Conservation (phyloP, 2,329 filamentous ascomycete genomes). For the Aspergillus transmontanensis region DNA sequence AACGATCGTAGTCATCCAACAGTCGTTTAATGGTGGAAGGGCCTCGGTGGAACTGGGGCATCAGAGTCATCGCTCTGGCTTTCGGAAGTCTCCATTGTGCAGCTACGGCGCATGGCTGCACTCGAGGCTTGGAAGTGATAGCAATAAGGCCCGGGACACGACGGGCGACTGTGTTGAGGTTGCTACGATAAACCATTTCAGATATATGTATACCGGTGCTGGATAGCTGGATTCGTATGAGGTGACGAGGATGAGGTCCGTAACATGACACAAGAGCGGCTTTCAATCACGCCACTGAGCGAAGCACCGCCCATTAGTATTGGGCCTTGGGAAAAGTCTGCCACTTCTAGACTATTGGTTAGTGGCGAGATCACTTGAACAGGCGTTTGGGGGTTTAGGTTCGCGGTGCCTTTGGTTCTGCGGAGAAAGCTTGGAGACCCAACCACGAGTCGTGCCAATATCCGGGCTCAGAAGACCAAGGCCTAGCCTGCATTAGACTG, state of each 20-base stretch:
- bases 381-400: background rate
- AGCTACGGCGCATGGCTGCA: background rate
- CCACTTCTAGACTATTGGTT: background rate
- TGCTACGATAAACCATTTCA: background rate
- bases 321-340: background rate
- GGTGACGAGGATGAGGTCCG: background rate
- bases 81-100: background rate
- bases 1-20: background rate
- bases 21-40: background rate
- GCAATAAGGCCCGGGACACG: background rate
- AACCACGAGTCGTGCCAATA: background rate
- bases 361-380: conserved; percentile 1
- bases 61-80: background rate
- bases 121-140: background rate
- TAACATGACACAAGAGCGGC: background rate
- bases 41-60: conserved; percentile 1
- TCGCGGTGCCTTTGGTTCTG: background rate
- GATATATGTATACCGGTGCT: background rate
- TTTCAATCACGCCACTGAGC: background rate
- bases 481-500: background rate
- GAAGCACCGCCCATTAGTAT: background rate
- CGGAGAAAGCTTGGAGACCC: background rate
- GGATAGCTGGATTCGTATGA: background rate
- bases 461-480: background rate
- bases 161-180: background rate